Evolutionary conservation across 495 filamentous ascomycete genomes (phyloP).

Genomic region (Aspergillus asperescens): DNA sequence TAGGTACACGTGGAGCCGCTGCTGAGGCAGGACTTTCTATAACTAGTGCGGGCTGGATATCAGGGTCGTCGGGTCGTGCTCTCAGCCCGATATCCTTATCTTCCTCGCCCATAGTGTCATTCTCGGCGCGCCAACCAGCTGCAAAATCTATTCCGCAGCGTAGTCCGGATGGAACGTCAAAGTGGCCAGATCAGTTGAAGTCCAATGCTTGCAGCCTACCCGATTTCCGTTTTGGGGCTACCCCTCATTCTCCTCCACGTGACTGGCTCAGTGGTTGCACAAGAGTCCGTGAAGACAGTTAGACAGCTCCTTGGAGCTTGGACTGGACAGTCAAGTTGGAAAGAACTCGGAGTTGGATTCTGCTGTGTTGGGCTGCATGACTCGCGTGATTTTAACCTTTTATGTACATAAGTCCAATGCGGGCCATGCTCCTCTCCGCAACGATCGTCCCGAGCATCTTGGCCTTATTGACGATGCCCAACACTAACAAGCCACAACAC

Average conservation of each 20-base stretch:
- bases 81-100: constrained; percentile 7
- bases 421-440: constrained; percentile 9
- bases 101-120: constrained; percentile 26
- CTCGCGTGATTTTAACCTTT: background rate
- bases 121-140: constrained; percentile 9
- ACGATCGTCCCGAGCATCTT: constrained; percentile 11
- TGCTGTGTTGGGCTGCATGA: background rate
- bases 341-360: background rate
- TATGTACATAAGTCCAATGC: background rate
- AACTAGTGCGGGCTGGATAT: constrained; percentile 1
- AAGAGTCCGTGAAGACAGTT: no score
- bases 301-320: no score
- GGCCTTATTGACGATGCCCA: background rate
- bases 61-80: background rate
- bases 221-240: constrained; percentile 24
- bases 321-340: background rate
- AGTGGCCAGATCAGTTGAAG: no score
- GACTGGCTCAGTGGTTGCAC: constrained; percentile 27
- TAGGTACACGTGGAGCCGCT: no score
- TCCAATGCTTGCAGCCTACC: constrained; percentile 23
- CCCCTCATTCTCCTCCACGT: constrained; percentile 21
- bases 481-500: no score
- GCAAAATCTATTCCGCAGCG: no score
- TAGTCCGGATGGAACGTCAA: no score
- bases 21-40: background rate